These are phyloP conservation scores for Termitomyces sp. DNA, from an alignment of 768 basidiomycete genomes.

Conservation along the genomic window DNA sequence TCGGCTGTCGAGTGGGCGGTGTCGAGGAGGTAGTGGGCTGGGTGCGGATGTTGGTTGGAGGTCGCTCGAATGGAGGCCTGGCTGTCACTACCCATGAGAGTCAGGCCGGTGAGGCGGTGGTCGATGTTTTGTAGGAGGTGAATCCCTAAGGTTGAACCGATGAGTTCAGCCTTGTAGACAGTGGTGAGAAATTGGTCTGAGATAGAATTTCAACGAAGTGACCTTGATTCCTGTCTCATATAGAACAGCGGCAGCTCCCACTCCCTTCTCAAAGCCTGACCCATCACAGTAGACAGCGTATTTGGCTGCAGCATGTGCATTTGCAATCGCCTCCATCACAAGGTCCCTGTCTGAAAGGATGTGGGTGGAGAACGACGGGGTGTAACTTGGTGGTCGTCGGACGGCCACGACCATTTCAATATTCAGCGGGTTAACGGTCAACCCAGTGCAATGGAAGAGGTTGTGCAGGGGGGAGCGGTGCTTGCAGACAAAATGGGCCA, in stretches of 20 bases:
- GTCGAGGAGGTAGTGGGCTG: background rate
- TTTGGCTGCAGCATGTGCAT: no score
- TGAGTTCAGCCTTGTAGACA: background rate
- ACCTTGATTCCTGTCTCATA: background rate
- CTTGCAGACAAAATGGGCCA: no score
- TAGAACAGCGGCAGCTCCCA: background rate
- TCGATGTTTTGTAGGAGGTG: background rate
- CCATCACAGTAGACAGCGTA: background rate
- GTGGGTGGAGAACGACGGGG: no score
- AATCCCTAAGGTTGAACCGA: background rate
- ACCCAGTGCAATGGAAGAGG: no score
- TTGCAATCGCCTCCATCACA: no score
- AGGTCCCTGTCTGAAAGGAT: no score
- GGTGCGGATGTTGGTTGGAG: background rate
- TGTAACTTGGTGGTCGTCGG: no score
- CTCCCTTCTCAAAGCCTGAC: background rate
- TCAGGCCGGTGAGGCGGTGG: background rate
- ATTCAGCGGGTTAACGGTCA: no score
- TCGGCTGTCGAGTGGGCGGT: background rate
- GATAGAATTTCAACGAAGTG: background rate
- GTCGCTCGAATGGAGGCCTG: background rate
- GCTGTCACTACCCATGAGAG: background rate
- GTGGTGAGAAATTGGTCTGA: background rate
- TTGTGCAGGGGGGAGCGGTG: no score
- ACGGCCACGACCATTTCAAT: no score